Base-by-base conservation (phyloP, 345 rosid genomes). In the Moricandia arvensis region DNA sequence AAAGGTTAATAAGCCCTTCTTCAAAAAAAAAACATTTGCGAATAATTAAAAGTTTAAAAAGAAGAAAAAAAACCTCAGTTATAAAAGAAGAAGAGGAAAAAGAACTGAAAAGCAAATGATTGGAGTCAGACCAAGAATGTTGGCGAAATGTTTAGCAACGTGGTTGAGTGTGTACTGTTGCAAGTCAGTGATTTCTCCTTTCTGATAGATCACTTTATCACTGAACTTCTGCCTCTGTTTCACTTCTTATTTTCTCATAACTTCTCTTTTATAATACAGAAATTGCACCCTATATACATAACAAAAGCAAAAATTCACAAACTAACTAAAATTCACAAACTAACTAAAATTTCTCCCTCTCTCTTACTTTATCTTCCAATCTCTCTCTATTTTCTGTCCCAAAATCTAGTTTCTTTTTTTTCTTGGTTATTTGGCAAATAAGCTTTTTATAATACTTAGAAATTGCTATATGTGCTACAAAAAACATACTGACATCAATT, bases 61-160 rank as follows among this genome's bases (percentile, higher is more conserved):
- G 49, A 47, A 47, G 10, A 31, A 67, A 29, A 29, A 29, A 29
- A 29, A 29, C 3, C 31, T 29, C 31, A 29, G 31, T 29, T 29
- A 29, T 1, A 29, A 29, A 29, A 43, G 45, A 43, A n/a, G 18
- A 47, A n/a, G 53, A 47, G 11, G 45, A 11, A 47, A 47, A 53
- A 53, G 59, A 54, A 54, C 7, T 30, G 49, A 49, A 61, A 41
- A 63, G 41, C 38, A 73, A 45, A 74, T 74, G 17, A 68, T 76
- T 63, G 66, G 80, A 76, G 66, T 69, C 58, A 63, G 59, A 76
- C 63, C 27, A 38, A 71, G 75, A 76, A 76, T 76, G 80, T 76
- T 63, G 70, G 80, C 54, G 31, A 63, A 6, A 18, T 69, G 35
- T 70, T 62, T 62, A 76, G 80, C 75, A 76, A 75, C 80, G 80